Evolutionary conservation across 2,329 filamentous ascomycete species (phyloP).

Genomic region (Pezicula carpinea): DNA sequence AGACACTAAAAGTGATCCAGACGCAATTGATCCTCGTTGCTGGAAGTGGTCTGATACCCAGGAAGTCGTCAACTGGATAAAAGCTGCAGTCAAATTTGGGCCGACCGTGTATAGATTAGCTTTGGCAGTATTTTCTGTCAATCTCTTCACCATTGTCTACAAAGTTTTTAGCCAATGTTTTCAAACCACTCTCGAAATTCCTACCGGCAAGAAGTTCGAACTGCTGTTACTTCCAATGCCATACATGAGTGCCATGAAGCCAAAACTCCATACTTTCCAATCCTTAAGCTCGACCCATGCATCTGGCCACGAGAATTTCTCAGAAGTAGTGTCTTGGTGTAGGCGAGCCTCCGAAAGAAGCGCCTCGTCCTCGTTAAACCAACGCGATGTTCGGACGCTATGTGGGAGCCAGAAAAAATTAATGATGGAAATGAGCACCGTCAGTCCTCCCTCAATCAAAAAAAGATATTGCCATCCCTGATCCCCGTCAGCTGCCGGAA

Average conservation of each 20-base stretch:
- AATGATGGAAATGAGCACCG: no score
- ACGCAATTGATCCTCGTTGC: constrained; percentile 56
- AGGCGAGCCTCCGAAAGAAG: constrained; percentile 2
- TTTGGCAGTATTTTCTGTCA: constrained; percentile 3
- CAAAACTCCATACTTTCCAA: constrained; percentile 9
- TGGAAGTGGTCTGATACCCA: constrained; percentile 56
- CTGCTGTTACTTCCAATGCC: constrained; percentile 4
- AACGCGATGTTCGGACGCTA: no score
- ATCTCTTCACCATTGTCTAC: constrained; percentile 13
- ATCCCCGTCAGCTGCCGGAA: no score
- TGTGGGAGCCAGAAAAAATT: no score
- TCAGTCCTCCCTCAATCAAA: constrained; percentile 38
- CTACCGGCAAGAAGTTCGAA: constrained; percentile 8
- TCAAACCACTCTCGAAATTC: background rate
- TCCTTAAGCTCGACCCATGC: constrained; percentile 11
- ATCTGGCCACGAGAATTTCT: constrained; percentile 2
- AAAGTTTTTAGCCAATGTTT: constrained; percentile 28
- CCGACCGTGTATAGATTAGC: constrained; percentile 78
- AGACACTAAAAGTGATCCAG: constrained; percentile 65
- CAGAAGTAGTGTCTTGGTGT: constrained; percentile 12
- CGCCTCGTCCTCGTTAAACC: constrained; percentile 5
- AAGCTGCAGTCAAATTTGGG: constrained; percentile 68
- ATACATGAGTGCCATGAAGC: constrained; percentile 7
- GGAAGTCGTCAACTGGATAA: constrained; percentile 64
- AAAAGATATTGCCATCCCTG: constrained; percentile 41